Percentiles rank a stretch among this genome's conserved stretches.
phyloP scores from a whole-genome alignment of 495 filamentous ascomycete species.

The Friedmanniomyces simplex region DNA sequence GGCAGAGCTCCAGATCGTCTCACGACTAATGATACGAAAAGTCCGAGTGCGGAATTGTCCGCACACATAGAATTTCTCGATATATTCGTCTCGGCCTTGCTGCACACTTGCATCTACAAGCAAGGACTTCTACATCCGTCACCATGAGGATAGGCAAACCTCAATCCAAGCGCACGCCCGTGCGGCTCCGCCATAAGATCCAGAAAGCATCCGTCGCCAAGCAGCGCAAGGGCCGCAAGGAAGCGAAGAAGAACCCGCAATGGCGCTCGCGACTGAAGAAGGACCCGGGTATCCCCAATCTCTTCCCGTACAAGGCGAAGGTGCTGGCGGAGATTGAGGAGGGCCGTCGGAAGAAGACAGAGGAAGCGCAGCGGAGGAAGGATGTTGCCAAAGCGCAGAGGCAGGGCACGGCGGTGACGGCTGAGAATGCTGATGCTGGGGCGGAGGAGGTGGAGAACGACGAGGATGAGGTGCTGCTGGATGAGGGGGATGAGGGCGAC shows the following conservation, averaged over 20 bases:
- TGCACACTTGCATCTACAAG: too few species aligned
- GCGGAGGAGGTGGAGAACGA: constrained; percentile 30
- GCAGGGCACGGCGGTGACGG: constrained; percentile 31
- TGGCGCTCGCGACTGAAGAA: constrained; percentile 91
- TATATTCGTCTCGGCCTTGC: too few species aligned
- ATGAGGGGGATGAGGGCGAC: constrained; percentile 31
- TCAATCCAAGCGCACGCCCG: constrained; percentile 82
- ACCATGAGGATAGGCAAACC: constrained; percentile 42
- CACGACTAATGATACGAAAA: too few species aligned
- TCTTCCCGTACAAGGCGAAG: constrained; percentile 96
- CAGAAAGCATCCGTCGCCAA: constrained; percentile 86
- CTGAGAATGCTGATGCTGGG: constrained; percentile 36
- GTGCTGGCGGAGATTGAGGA: constrained; percentile 91
- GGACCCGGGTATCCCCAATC: constrained; percentile 91
- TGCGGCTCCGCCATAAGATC: constrained; percentile 88
- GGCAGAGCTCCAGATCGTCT: too few species aligned
- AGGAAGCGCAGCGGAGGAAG: constrained; percentile 58
- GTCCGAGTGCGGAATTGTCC: too few species aligned
- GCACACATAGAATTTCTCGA: too few species aligned
- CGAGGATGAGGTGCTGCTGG: constrained; percentile 27
- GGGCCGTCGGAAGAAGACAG: constrained; percentile 62
- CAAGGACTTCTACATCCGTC: not conserved
- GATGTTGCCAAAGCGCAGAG: constrained; percentile 62
- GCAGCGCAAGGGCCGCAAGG: constrained; percentile 77
- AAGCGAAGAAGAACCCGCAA: constrained; percentile 91